Evolutionary conservation across 2,329 filamentous ascomycete species (phyloP), one percentile per base, ranked within the genome.

Genomic region (Sporothrix globosa): DNA sequence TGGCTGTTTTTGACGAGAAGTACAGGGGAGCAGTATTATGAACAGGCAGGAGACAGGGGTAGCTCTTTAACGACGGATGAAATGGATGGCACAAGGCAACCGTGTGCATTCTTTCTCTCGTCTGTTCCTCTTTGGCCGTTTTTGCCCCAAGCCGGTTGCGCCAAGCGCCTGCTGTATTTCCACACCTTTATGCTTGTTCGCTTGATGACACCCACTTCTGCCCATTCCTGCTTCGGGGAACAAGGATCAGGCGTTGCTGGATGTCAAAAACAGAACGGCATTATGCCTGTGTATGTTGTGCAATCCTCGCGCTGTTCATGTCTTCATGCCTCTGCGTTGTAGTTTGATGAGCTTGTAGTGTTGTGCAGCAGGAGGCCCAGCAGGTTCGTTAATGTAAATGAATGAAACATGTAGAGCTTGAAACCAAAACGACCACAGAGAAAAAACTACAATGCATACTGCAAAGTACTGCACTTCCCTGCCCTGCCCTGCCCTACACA

Each of bases 121-220:
- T 30, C 44, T 21, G 14, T 48, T 34, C 6, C n/a, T 34, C 17
- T 14, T 34, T 14, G 13, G 2, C 24, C 41, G 19, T 14, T 1
- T 13, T 61, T 58, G 54, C 54, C 54, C n/a, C 54, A 50, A 27
- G 24, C 50, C 50, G 41, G 68, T 53, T 50, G 60, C 41, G 68
- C 63, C 60, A 54, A 56, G 34, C 21, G n/a, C 13, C 70, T 71
- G 69, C 53, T 71, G 72, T 74, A 73, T 69, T 50, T 69, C 68
- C 70, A 72, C 73, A 70, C 69, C 53, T 41, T 14, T 21, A 70
- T 74, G 72, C 68, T 67, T 54, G 66, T 69, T 74, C 73, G 73
- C 73, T 74, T 74, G 69, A 44, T 73, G 72, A 71, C 70, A 70
- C 73, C 69, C 63, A 66, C 14, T 13, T 4, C 27, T 30, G 41